Evolutionary conservation across 495 filamentous ascomycete species (phyloP), one percentile per base, ranked within the genome.

Genomic region (Penicillium steckii): DNA sequence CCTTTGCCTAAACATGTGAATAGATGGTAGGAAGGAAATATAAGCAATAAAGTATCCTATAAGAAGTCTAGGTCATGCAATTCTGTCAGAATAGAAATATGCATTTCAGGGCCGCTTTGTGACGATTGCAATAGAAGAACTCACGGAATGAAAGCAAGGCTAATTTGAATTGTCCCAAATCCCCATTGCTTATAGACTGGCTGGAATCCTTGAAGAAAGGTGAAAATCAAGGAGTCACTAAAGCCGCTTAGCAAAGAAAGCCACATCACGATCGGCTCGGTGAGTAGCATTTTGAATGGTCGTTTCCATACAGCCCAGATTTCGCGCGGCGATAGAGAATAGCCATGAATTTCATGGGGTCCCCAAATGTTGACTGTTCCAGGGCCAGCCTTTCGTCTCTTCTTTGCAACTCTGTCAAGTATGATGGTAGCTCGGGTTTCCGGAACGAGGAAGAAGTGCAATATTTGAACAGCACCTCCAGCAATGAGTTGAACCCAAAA

Each of bases 401-500:
- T 79, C 69, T 83, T 84, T 12, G 87, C 87, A 44, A 85, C 83
- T 1, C 71, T 67, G 62, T 89, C 85, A 54, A 90, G 70, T 51
- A 88, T 71, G 45, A 89, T 81, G 2, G 82, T 86, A 0, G 81
- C 74, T 17, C 87, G 77, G 0, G 86, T 90, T 58, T 90, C 87
- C 0, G 82, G 80, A 7, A 89, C 85, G 4, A 84, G 74, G 48
- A 90, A 66, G 44, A 86, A 75, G 52, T 91, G 87, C 19, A 86
- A 57, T 1, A 84, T 6, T 57, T 90, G 83, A 23, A 86, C 82
- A 33, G 73, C 69, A 0, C 72, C 84, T 25, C 89, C 88, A 40
- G 91, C 80, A 43, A 91, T 87, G 45, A 92, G 76, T 63, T 91
- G 86, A 51, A 91, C 81, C 88, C 86, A 91, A 61, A 90, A 87